These are phyloP conservation scores for Francoa sonchifolia DNA, from an alignment of 441 rosid genomes.

Conservation along the genomic window DNA sequence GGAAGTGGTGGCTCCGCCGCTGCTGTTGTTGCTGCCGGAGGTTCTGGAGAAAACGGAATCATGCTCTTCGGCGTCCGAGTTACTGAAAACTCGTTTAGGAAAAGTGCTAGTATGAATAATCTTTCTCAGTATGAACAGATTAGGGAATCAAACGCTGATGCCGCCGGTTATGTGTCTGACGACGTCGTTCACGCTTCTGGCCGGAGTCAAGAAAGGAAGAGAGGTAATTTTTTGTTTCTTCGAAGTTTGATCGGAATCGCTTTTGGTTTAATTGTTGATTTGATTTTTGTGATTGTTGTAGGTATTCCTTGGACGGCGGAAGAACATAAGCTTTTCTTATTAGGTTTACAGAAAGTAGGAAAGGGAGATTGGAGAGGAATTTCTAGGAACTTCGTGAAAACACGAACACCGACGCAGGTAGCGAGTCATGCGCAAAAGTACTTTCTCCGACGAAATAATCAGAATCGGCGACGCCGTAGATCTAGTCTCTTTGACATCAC, in stretches of 20 bases:
- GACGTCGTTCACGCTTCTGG: neutral
- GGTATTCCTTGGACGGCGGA: neutral
- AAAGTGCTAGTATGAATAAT: neutral
- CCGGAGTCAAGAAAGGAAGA: neutral
- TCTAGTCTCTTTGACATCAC: constrained; percentile 13
- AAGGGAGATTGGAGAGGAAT: constrained; percentile 2
- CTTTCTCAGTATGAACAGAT: neutral
- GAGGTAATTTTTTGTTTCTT: neutral
- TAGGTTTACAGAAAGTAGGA: constrained; percentile 1
- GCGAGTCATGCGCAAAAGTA: constrained; percentile 20
- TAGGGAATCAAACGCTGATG: neutral
- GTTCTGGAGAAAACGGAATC: too few species aligned
- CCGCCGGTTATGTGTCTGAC: neutral
- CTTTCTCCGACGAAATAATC: constrained; percentile 16
- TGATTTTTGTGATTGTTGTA: neutral
- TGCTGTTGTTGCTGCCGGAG: too few species aligned
- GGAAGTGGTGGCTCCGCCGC: too few species aligned
- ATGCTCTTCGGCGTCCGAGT: neutral
- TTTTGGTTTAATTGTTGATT: too few species aligned
- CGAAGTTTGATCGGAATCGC: neutral
- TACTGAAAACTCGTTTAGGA: neutral
- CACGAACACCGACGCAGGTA: constrained; percentile 5
- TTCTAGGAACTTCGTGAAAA: constrained; percentile 13
- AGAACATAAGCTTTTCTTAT: neutral
- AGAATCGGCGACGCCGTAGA: constrained; percentile 13